phyloP scores from a whole-genome alignment of 2,329 filamentous ascomycete genomes.

The Mariannaea elegans region DNA sequence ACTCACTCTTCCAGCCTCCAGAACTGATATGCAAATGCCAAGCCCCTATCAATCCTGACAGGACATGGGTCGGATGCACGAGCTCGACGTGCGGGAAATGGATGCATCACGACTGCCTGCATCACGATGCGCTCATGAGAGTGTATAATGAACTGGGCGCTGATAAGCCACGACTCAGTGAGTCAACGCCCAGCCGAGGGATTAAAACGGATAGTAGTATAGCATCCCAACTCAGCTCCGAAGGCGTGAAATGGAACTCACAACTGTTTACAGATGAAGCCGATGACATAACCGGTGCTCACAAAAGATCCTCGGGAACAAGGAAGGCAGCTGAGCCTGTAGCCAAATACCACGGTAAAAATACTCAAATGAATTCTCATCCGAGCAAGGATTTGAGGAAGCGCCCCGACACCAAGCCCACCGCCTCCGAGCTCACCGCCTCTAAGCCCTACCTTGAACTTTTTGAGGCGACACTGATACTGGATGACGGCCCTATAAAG shows the following conservation, averaged over 20 bases:
- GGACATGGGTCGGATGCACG: background rate
- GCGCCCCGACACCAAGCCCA: too few relatives aligned
- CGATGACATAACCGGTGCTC: background rate
- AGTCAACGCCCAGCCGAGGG: background rate
- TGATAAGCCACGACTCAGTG: background rate
- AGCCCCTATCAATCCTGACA: background rate
- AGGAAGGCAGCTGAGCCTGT: background rate
- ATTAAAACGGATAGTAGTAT: background rate
- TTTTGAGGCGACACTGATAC: background rate
- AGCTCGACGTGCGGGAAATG: background rate
- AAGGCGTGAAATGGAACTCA: background rate
- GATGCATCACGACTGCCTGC: background rate
- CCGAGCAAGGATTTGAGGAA: too few relatives aligned
- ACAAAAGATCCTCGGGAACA: background rate
- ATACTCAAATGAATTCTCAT: too few relatives aligned
- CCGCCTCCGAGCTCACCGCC: too few relatives aligned
- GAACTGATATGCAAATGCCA: background rate
- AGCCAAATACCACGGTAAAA: too few relatives aligned
- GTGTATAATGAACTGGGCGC: background rate
- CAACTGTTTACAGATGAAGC: background rate
- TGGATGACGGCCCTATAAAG: background rate
- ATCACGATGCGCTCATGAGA: background rate
- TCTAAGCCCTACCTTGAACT: too few relatives aligned
- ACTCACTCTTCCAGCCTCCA: background rate
- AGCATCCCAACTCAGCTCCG: background rate